Evolutionary conservation across 106 monocot species (phyloP).

Genomic region (Dioscorea zingiberensis): DNA sequence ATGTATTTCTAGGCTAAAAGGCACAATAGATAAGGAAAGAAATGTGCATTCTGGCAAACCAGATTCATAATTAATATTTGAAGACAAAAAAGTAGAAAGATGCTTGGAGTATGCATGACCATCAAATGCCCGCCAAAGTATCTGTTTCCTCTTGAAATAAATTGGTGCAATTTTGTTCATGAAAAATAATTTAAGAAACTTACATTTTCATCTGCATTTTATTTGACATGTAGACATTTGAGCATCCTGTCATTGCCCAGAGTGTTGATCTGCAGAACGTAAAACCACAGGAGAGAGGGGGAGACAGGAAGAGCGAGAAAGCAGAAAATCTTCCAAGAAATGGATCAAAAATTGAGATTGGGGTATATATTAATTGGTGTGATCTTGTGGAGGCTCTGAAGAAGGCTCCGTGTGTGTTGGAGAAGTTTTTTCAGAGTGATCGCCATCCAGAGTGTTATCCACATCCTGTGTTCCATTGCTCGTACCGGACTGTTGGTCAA

Average conservation of each 20-base stretch:
- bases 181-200: slow-evolving; percentile 7
- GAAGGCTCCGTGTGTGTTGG: slow-evolving; percentile 22
- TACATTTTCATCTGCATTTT: slow-evolving; percentile 21
- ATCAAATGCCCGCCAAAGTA: too few species aligned
- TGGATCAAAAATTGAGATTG: neutral
- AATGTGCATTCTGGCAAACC: too few species aligned
- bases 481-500: slow-evolving; percentile 6
- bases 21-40: too few species aligned
- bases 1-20: too few species aligned
- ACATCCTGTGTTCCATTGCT: neutral
- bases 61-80: too few species aligned
- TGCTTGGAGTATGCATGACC: too few species aligned
- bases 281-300: neutral
- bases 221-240: slow-evolving; percentile 19
- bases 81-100: too few species aligned
- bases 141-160: slow-evolving; percentile 7
- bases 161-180: neutral
- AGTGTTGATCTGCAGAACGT: neutral
- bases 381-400: slow-evolving; percentile 25
- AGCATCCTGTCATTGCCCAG: neutral
- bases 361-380: slow-evolving; percentile 14
- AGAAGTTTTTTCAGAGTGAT: slow-evolving; percentile 22
- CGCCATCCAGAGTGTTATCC: slow-evolving; percentile 4
- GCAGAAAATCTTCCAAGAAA: slow-evolving; percentile 12
- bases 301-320: neutral